Base-by-base conservation (phyloP, 2,329 filamentous ascomycete genomes). In the Fusarium newnesense region DNA sequence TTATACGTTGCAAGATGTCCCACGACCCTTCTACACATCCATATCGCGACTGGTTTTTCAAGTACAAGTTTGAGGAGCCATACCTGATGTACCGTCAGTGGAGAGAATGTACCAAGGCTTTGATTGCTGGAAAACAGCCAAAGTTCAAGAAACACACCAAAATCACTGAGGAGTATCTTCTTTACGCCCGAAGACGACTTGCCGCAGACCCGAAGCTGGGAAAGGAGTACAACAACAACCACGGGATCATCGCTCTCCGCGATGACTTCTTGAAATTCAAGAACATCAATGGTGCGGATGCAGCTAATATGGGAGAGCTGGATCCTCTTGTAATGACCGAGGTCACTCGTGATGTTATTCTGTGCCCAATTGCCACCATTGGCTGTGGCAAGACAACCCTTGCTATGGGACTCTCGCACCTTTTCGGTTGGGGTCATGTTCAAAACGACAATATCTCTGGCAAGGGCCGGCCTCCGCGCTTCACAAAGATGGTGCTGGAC, bases 61-160 rank as follows among this genome's bases (percentile, higher is more conserved):
- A 99, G 83, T 99, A 95, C 89, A 99, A 99, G 84, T 99, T 99
- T 69, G 96, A 99, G 79, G 96, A 99, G 84, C 96, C 96, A 1
- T 99, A 99, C 80, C 85, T 99, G 69, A 97, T 99, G 94, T 99
- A 98, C 83, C 91, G 96, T 30, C 96, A 99, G 84, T 99, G 96
- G 96, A 92, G 96, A 70, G 96, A 99, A 84, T 97, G 94, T 80
- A 99, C 96, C 46, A 98, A 97, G 81, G 89, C 94, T 9, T 83
- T 98, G 64, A 98, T 99, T 75, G 79, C 87, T 3, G 93, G 93
- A 19, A 93, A 90, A 76, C 84, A 89, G 43, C 94, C 95, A 16
- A 93, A 88, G 73, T 93, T 89, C 84, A 95, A 91, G 84, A 98
- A 98, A 82, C 96, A 99, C 81, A 85, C 90, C 75, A 89, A 92